Evolutionary conservation across 2,329 filamentous ascomycete species (phyloP).

Genomic region (Trichoderma koningiopsis): DNA sequence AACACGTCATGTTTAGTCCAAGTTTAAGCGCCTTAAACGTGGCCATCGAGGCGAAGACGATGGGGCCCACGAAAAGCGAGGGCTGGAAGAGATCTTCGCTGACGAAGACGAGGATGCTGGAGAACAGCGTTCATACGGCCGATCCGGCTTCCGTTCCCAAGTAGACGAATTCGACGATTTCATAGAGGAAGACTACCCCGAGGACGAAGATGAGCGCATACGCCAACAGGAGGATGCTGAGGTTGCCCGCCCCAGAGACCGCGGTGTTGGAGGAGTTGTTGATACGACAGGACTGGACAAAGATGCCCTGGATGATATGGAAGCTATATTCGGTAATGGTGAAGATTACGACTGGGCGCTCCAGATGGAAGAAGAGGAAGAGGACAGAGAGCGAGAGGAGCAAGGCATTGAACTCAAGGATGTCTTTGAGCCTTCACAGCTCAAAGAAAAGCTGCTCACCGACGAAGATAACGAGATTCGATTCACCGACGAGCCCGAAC

Average conservation of each 20-base stretch:
- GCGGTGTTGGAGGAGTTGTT: conserved; percentile 68
- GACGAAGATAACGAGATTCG: conserved; percentile 94
- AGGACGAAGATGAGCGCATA: conserved; percentile 77
- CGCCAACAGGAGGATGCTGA: conserved; percentile 83
- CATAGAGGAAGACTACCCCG: conserved; percentile 93
- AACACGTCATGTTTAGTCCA: conserved; percentile 59
- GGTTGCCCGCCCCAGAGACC: conserved; percentile 77
- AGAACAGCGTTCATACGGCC: conserved; percentile 55
- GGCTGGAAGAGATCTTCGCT: conserved; percentile 90
- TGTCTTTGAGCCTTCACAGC: conserved; percentile 94
- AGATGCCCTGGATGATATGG: conserved; percentile 92
- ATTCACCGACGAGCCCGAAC: conserved; percentile 85
- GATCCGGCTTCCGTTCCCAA: conserved; percentile 59
- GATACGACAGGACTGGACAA: conserved; percentile 87
- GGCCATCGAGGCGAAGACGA: conserved; percentile 78
- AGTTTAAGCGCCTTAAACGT: conserved; percentile 95
- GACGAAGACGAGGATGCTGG: conserved; percentile 82
- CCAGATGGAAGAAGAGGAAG: conserved; percentile 82
- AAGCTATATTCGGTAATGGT: conserved; percentile 91
- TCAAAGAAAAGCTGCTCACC: conserved; percentile 91
- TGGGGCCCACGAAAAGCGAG: conserved; percentile 64
- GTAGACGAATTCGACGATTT: conserved; percentile 90
- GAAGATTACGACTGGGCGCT: conserved; percentile 96
- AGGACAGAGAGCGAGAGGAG: conserved; percentile 75
- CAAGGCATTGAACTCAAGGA: conserved; percentile 92